phyloP scores from a whole-genome alignment of 2,329 filamentous ascomycete species.

The Annulohypoxylon truncatum region DNA sequence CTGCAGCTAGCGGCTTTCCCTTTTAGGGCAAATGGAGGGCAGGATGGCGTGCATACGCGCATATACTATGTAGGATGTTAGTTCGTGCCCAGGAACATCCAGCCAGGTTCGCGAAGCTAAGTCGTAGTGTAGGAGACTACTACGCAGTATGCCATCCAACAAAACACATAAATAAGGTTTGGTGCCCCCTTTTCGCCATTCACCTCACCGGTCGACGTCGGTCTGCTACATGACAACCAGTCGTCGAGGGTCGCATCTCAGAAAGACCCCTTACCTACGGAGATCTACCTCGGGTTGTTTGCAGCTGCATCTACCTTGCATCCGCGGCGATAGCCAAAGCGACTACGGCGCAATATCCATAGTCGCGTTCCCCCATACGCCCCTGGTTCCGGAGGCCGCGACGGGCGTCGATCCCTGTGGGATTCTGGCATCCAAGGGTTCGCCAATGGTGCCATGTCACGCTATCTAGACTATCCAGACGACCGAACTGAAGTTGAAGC shows the following conservation, averaged over 20 bases:
- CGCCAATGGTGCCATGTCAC: slow-evolving; percentile 47
- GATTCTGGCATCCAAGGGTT: slow-evolving; percentile 19
- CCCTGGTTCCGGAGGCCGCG: slow-evolving; percentile 33
- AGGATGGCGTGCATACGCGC: slow-evolving; percentile 40
- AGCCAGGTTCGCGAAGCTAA: slow-evolving; percentile 35
- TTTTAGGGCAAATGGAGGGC: slow-evolving; percentile 39
- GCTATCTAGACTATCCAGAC: slow-evolving; percentile 39
- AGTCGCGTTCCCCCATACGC: slow-evolving; percentile 24
- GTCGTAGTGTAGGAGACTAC: slow-evolving; percentile 7
- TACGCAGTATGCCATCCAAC: slow-evolving; percentile 3
- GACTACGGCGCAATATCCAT: slow-evolving; percentile 40
- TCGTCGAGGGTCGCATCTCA: slow-evolving; percentile 32
- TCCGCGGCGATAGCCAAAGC: slow-evolving; percentile 43
- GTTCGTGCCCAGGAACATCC: slow-evolving; percentile 39
- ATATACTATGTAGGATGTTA: slow-evolving; percentile 18
- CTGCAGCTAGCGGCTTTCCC: slow-evolving; percentile 43
- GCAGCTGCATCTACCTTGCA: slow-evolving; percentile 46
- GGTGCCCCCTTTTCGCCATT: slow-evolving; percentile 22
- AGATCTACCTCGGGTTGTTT: slow-evolving; percentile 45
- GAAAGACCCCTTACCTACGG: slow-evolving; percentile 32
- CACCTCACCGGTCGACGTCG: slow-evolving; percentile 33
- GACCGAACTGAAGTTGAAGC: slow-evolving; percentile 24
- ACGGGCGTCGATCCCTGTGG: slow-evolving; percentile 45
- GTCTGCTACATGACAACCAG: slow-evolving; percentile 27
- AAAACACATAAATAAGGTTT: slow-evolving; percentile 40